Percentiles rank a stretch among this genome's conserved stretches.
Conservation (phyloP, 1,284 basidiomycete species). For the Amylostereum chailletii region DNA sequence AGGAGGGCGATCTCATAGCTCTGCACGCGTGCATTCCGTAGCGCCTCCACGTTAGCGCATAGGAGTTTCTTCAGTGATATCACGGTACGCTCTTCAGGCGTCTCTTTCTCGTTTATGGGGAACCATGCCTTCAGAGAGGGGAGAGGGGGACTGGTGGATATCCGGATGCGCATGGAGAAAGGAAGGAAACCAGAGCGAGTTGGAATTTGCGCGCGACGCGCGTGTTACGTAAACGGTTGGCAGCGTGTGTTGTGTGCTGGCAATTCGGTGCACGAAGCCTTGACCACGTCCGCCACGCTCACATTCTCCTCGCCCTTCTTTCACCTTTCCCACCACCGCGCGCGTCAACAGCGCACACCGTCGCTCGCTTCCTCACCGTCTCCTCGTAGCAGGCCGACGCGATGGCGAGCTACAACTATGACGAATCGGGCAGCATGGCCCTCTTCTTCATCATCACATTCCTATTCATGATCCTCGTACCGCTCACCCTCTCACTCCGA, state of each 20-base stretch:
- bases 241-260: too few relatives aligned
- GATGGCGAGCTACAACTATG: conserved; percentile 81
- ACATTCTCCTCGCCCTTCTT: conserved; percentile 1
- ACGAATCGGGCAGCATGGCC: conserved; percentile 85
- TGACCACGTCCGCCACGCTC: too few relatives aligned
- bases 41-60: conserved; percentile 17
- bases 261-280: too few relatives aligned
- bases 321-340: conserved; percentile 1
- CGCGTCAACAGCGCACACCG: too few relatives aligned
- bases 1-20: conserved; percentile 21
- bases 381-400: conserved; percentile 5
- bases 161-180: conserved; percentile 28
- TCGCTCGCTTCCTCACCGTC: neutral
- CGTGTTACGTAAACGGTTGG: too few relatives aligned
- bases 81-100: conserved; percentile 21
- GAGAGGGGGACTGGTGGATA: conserved; percentile 28
- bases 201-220: too few relatives aligned
- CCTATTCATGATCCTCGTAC: conserved; percentile 73
- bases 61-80: conserved; percentile 21
- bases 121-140: conserved; percentile 35
- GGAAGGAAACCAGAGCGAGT: conserved; percentile 1
- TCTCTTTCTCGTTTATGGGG: conserved; percentile 15
- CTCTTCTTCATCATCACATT: conserved; percentile 85
- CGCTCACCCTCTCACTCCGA: conserved; percentile 54
- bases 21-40: conserved; percentile 13